A percentile compares a stretch with the other conserved stretches of the same genome.
Evolutionary conservation across 495 filamentous ascomycete genomes (phyloP).

Genomic region (Penicillium angulare): DNA sequence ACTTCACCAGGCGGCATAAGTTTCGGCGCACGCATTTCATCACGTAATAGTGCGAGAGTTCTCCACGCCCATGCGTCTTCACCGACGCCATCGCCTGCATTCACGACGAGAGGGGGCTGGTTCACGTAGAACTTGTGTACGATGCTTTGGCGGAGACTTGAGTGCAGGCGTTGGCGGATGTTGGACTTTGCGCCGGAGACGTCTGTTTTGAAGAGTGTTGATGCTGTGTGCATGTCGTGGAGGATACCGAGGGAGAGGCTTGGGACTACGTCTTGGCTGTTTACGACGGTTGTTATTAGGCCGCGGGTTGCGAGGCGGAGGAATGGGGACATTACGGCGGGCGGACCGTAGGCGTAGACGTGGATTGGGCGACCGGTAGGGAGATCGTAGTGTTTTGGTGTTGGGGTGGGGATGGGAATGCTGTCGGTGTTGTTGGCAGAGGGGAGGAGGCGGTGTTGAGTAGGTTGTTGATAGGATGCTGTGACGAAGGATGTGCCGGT

Average conservation of each 20-base stretch:
- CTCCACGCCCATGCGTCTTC: slow-evolving; percentile 72
- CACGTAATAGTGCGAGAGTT: slow-evolving; percentile 62
- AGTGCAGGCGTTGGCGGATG: slow-evolving; percentile 64
- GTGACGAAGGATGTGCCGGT: slow-evolving; percentile 57
- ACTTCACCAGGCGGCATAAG: slow-evolving; percentile 75
- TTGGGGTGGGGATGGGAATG: slow-evolving; percentile 4
- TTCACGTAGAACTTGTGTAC: slow-evolving; percentile 49
- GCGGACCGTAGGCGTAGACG: slow-evolving; percentile 78
- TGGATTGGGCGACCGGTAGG: slow-evolving; percentile 68
- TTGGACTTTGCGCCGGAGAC: slow-evolving; percentile 62
- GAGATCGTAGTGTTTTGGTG: slow-evolving; percentile 43
- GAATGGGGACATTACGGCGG: slow-evolving; percentile 69
- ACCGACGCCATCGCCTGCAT: slow-evolving; percentile 49
- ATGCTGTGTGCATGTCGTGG: slow-evolving; percentile 71
- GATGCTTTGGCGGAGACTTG: slow-evolving; percentile 51
- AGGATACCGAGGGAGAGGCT: slow-evolving; percentile 71
- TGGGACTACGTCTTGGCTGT: slow-evolving; percentile 72
- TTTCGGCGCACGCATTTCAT: slow-evolving; percentile 67
- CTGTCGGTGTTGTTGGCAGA: slow-evolving; percentile 23
- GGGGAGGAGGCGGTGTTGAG: slow-evolving; percentile 44
- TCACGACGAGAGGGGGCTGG: slow-evolving; percentile 40
- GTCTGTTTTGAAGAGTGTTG: slow-evolving; percentile 70
- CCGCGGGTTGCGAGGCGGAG: slow-evolving; percentile 70
- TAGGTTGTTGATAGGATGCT: slow-evolving; percentile 30
- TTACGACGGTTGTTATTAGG: slow-evolving; percentile 71